Evolutionary conservation across 2,329 filamentous ascomycete species (phyloP).

Genomic region (Daldinia eschscholtzii): DNA sequence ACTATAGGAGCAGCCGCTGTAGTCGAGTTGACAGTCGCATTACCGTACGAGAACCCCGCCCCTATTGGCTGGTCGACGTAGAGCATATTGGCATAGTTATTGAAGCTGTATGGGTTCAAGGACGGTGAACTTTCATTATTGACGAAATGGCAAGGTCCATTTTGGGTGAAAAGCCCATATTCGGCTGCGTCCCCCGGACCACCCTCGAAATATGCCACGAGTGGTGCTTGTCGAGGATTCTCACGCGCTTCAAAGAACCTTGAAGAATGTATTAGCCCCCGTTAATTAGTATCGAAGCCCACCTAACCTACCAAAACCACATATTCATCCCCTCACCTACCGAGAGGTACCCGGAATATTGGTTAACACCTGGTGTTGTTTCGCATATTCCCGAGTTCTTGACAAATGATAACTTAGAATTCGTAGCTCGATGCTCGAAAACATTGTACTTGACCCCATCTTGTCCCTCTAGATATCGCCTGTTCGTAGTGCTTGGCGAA

Average conservation of each 20-base stretch:
- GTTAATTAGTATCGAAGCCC: too few relatives aligned
- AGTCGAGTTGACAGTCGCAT: constrained; percentile 56
- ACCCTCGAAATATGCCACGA: constrained; percentile 56
- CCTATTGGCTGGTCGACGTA: constrained; percentile 57
- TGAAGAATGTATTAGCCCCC: neutral
- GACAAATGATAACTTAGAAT: constrained; percentile 61
- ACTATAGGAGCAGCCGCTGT: constrained; percentile 62
- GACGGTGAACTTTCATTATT: constrained; percentile 54
- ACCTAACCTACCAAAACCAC: constrained; percentile 56
- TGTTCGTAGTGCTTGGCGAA: neutral
- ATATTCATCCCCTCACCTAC: constrained; percentile 60
- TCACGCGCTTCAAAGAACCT: constrained; percentile 55
- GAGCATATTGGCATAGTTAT: constrained; percentile 59
- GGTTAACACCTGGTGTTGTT: constrained; percentile 63
- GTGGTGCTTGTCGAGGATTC: constrained; percentile 50
- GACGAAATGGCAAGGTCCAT: constrained; percentile 60
- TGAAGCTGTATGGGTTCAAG: constrained; percentile 60
- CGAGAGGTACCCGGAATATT: constrained; percentile 64
- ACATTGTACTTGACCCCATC: constrained; percentile 52
- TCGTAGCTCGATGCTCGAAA: constrained; percentile 62
- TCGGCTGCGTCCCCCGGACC: constrained; percentile 58
- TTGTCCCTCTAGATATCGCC: neutral
- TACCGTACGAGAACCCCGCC: constrained; percentile 58
- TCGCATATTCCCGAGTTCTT: constrained; percentile 66
- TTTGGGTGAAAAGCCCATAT: constrained; percentile 58